phyloP scores from a whole-genome alignment of 1,284 basidiomycete genomes.

The Rhodotorula sp. region DNA sequence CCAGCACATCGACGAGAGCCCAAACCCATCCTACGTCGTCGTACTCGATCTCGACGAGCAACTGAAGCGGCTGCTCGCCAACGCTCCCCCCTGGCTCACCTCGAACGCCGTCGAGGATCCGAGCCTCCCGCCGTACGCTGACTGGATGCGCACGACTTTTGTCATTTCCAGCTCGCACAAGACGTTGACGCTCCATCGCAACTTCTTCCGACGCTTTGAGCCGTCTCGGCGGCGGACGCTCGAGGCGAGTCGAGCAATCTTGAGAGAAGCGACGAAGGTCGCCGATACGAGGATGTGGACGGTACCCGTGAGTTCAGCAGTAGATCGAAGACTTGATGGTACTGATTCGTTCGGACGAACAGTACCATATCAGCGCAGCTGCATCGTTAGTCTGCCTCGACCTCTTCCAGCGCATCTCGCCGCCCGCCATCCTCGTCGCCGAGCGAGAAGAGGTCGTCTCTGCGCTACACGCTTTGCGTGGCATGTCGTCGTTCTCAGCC shows the following conservation, averaged over 20 bases:
- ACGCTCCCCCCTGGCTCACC: slow-evolving; percentile 18
- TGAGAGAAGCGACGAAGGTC: slow-evolving; percentile 2
- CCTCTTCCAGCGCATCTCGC: slow-evolving; percentile 21
- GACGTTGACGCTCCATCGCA: slow-evolving; percentile 28
- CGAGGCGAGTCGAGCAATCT: slow-evolving; percentile 12
- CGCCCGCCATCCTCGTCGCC: not conserved
- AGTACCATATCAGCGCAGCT: slow-evolving; percentile 15
- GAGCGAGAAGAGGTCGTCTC: slow-evolving; percentile 10
- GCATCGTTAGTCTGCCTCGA: slow-evolving; percentile 25
- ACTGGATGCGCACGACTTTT: slow-evolving; percentile 14
- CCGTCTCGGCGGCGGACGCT: slow-evolving; percentile 10
- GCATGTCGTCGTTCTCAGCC: slow-evolving; percentile 6
- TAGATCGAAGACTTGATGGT: not conserved
- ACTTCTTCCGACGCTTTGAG: slow-evolving; percentile 28
- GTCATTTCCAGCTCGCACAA: slow-evolving; percentile 22
- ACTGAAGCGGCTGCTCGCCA: slow-evolving; percentile 19
- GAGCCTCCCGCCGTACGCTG: slow-evolving; percentile 9
- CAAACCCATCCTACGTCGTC: slow-evolving; percentile 10
- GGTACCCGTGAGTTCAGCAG: slow-evolving; percentile 6
- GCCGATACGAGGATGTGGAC: slow-evolving; percentile 26
- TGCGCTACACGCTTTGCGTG: slow-evolving; percentile 1
- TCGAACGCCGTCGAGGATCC: not conserved
- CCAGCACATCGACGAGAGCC: slow-evolving; percentile 16
- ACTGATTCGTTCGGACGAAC: not conserved
- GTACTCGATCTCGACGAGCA: slow-evolving; percentile 16